A percentile compares a stretch with the other conserved stretches of the same genome.
Conservation (phyloP, 805 yeast species). For the Clavispora asparagi region DNA sequence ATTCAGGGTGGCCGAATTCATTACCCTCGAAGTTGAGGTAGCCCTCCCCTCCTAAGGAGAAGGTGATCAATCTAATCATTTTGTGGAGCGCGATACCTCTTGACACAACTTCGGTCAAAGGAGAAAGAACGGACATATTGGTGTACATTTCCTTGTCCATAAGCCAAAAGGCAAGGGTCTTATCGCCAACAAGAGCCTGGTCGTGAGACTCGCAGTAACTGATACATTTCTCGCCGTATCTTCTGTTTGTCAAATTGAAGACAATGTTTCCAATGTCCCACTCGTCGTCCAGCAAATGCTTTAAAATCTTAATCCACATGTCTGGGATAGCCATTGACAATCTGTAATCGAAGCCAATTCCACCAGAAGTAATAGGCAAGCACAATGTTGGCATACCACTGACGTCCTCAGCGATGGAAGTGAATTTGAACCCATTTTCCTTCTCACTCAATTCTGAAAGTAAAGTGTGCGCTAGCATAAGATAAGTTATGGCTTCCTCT, state of each 20-base stretch:
- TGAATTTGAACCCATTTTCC: constrained; percentile 39
- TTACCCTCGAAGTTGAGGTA: constrained; percentile 95
- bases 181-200: constrained; percentile 96
- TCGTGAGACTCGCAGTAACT: constrained; percentile 95
- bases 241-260: constrained; percentile 78
- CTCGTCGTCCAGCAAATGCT: constrained; percentile 78
- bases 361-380: constrained; percentile 67
- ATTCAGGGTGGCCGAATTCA: constrained; percentile 98
- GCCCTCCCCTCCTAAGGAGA: constrained; percentile 94
- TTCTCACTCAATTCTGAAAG: constrained; percentile 47
- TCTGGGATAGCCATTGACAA: constrained; percentile 97
- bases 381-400: constrained; percentile 97
- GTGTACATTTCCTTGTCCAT: constrained; percentile 99
- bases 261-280: constrained; percentile 86
- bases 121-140: constrained; percentile 76
- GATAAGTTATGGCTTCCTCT: constrained; percentile 76
- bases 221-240: constrained; percentile 84
- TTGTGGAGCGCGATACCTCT: constrained; percentile 91
- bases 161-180: constrained; percentile 93
- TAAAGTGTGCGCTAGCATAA: constrained; percentile 86
- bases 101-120: constrained; percentile 71
- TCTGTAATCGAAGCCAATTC: constrained; percentile 90
- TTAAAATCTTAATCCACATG: constrained; percentile 95
- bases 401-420: constrained; percentile 93
- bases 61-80: constrained; percentile 81